Evolutionary conservation across 2,329 filamentous ascomycete species (phyloP).

Genomic region (Mollisia scopiformis): DNA sequence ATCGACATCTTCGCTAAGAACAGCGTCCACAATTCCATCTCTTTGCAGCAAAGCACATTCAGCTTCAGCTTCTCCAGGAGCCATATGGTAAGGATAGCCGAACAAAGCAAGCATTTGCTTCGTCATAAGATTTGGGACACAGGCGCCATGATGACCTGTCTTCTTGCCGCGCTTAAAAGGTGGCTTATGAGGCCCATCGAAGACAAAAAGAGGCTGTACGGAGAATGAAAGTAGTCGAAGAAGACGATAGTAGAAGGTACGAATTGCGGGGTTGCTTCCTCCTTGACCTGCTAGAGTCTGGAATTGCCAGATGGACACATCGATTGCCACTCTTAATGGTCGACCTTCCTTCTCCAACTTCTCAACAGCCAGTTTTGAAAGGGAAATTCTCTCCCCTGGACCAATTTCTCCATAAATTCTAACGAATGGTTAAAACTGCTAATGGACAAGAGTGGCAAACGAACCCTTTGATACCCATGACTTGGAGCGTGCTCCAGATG

Average conservation of each 20-base stretch:
- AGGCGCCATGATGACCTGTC: slow-evolving; percentile 64
- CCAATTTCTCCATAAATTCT: slow-evolving; percentile 94
- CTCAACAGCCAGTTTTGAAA: slow-evolving; percentile 80
- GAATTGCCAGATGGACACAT: slow-evolving; percentile 97
- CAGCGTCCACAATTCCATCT: slow-evolving; percentile 84
- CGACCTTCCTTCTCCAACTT: slow-evolving; percentile 71
- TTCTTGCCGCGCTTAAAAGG: slow-evolving; percentile 86
- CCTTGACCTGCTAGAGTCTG: slow-evolving; percentile 86
- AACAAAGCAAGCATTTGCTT: slow-evolving; percentile 86
- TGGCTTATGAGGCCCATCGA: slow-evolving; percentile 85
- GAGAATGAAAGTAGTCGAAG: slow-evolving; percentile 74
- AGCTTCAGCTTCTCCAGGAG: slow-evolving; percentile 93
- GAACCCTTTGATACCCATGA: slow-evolving; percentile 71
- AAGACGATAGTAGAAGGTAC: slow-evolving; percentile 91
- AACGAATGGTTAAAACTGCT: slow-evolving; percentile 20
- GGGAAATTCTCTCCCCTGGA: slow-evolving; percentile 74
- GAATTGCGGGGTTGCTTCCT: slow-evolving; percentile 85
- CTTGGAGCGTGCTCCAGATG: neutral
- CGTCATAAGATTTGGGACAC: slow-evolving; percentile 72
- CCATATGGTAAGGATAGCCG: slow-evolving; percentile 81
- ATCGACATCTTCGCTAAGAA: slow-evolving; percentile 95
- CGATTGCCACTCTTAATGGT: slow-evolving; percentile 85
- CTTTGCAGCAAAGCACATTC: slow-evolving; percentile 89
- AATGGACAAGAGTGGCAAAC: slow-evolving; percentile 11
- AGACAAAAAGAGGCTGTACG: slow-evolving; percentile 89